Conservation (phyloP, 306 rosid genomes). For the Lagenaria siceraria region DNA sequence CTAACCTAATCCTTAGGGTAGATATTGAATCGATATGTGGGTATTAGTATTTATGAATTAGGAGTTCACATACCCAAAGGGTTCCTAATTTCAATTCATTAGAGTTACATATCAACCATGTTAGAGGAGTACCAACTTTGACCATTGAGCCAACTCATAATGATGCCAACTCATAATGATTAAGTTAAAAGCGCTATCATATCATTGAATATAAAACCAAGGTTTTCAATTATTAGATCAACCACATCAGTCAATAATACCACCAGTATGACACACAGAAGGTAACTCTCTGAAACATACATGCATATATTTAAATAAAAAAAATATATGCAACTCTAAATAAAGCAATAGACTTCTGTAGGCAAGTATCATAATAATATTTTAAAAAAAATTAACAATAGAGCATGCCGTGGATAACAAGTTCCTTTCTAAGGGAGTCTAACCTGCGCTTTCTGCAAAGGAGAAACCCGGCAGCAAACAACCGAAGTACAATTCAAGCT, state of each 20-base stretch:
- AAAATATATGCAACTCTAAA: not conserved
- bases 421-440: slow-evolving; percentile 1
- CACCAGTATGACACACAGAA: not conserved
- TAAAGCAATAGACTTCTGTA: not conserved
- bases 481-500: slow-evolving; percentile 88
- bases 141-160: not conserved
- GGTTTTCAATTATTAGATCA: not conserved
- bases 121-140: not conserved
- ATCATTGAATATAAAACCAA: not conserved
- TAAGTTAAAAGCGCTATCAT: not conserved
- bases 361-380: not conserved
- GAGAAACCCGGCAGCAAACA: slow-evolving; percentile 99
- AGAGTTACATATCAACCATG: not conserved
- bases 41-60: too few relatives aligned
- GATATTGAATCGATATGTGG: too few relatives aligned
- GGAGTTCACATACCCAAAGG: too few relatives aligned
- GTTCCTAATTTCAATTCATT: too few relatives aligned
- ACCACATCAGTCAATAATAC: not conserved
- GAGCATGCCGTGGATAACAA: not conserved
- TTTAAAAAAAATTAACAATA: not conserved
- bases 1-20: too few relatives aligned
- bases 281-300: not conserved
- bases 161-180: not conserved
- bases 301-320: not conserved
- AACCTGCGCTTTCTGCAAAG: slow-evolving; percentile 97